phyloP scores from a whole-genome alignment of 1,139 yeast species.

The Saccharomycopsis phalli region DNA sequence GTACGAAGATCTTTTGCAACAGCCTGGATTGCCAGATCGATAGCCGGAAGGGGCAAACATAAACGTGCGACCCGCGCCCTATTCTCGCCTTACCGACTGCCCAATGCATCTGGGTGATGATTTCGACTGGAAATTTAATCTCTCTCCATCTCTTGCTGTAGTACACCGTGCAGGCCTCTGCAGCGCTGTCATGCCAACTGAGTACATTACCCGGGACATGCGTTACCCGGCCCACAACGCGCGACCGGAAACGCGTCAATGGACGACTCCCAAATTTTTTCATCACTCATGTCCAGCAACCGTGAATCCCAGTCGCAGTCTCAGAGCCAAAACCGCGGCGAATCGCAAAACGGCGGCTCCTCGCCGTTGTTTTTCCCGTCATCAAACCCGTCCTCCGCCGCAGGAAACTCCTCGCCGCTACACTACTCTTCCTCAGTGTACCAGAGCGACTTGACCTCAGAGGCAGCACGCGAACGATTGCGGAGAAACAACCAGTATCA shows the following conservation, averaged over 20 bases:
- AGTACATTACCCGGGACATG: too few relatives aligned
- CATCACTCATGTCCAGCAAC: slow-evolving; percentile 5
- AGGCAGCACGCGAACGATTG: slow-evolving; percentile 26
- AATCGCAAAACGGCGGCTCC: slow-evolving; percentile 37
- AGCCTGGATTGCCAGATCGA: too few relatives aligned
- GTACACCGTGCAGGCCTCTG: too few relatives aligned
- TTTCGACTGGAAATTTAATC: too few relatives aligned
- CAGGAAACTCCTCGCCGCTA: slow-evolving; percentile 36
- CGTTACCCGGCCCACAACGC: not conserved
- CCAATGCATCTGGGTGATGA: too few relatives aligned
- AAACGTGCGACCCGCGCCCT: too few relatives aligned
- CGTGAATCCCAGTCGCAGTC: slow-evolving; percentile 14
- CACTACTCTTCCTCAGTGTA: slow-evolving; percentile 38
- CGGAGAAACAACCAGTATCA: slow-evolving; percentile 28
- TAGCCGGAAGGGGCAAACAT: too few relatives aligned
- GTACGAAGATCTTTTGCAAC: too few relatives aligned
- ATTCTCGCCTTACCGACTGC: too few relatives aligned
- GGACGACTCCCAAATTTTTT: not conserved
- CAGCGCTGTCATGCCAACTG: too few relatives aligned
- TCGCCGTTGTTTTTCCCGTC: slow-evolving; percentile 61
- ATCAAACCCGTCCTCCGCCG: slow-evolving; percentile 27
- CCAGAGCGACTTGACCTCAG: slow-evolving; percentile 27
- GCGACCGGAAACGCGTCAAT: not conserved
- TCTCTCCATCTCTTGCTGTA: too few relatives aligned
- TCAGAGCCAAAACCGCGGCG: slow-evolving; percentile 24